Percentiles rank a stretch among this genome's conserved stretches.
Conservation (phyloP, 805 yeast species). For the Yamadazyma ubonensis region DNA sequence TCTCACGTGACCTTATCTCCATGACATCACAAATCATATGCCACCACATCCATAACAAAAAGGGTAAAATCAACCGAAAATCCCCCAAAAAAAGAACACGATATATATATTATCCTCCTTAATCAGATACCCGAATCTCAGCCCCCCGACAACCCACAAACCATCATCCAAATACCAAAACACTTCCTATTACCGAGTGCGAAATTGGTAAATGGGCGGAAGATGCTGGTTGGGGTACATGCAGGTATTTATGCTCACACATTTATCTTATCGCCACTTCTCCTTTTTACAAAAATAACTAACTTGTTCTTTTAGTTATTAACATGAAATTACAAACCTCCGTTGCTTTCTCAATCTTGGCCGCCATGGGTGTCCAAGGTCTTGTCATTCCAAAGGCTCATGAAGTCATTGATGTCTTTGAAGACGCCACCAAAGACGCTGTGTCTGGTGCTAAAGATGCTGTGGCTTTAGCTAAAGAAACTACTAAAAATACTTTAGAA, state of each 20-base stretch:
- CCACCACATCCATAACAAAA: not conserved
- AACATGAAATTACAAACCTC: constrained; percentile 41
- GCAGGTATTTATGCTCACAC: constrained; percentile 6
- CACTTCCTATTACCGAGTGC: constrained; percentile 2
- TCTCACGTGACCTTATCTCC: not conserved
- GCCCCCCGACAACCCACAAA: not conserved
- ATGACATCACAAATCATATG: not conserved
- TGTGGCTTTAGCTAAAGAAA: constrained; percentile 7
- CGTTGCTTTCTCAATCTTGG: constrained; percentile 43
- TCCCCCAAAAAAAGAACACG: not conserved
- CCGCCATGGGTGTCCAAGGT: constrained; percentile 40
- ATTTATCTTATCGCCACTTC: constrained; percentile 12
- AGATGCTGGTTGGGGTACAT: constrained; percentile 2
- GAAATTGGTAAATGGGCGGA: constrained; percentile 1
- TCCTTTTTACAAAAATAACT: constrained; percentile 5
- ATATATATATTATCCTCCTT: not conserved
- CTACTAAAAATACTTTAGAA: constrained; percentile 4
- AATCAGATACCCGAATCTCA: not conserved
- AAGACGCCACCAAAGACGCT: constrained; percentile 11
- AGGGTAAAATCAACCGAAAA: not conserved
- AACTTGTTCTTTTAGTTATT: constrained; percentile 4
- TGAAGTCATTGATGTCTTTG: constrained; percentile 40
- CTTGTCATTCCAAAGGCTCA: constrained; percentile 61
- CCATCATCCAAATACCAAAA: not conserved
- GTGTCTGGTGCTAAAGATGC: constrained; percentile 6